phyloP scores from a whole-genome alignment of 257 asterid genomes.

The Solanum verrucosum region DNA sequence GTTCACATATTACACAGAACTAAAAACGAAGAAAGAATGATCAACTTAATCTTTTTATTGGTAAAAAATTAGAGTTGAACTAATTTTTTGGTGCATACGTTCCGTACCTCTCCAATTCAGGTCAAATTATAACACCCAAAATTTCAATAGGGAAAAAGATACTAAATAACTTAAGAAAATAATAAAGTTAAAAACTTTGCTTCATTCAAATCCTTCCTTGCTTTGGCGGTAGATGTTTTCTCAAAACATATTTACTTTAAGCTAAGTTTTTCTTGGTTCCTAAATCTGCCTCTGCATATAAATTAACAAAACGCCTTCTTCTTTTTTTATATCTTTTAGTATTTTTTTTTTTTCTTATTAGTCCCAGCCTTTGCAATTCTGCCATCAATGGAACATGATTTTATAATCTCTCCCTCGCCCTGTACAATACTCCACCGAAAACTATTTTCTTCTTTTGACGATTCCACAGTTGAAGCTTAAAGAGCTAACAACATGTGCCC shows the following conservation, averaged over 20 bases:
- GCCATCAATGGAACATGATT: not conserved
- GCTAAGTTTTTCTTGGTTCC: not conserved
- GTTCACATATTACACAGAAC: not conserved
- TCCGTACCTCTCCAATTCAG: not conserved
- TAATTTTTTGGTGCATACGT: not conserved
- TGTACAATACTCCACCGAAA: conserved; percentile 37
- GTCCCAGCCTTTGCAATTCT: conserved; percentile 3
- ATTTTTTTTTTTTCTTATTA: not conserved
- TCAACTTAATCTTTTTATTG: not conserved
- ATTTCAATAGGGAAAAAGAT: not conserved
- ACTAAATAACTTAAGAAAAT: not conserved
- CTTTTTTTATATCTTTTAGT: not conserved
- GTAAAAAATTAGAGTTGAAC: not conserved
- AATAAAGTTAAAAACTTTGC: not conserved
- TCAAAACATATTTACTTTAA: not conserved
- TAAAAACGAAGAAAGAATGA: not conserved
- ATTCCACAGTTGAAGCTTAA: not conserved
- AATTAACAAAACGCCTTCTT: not conserved
- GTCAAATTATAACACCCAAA: not conserved
- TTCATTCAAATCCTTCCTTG: not conserved
- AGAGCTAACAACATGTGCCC: not conserved
- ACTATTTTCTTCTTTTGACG: not conserved
- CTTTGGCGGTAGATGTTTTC: not conserved
- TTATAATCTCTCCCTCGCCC: conserved; percentile 2
- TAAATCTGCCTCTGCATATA: conserved; percentile 1